A percentile compares a stretch with the other conserved stretches of the same genome.
Evolutionary conservation across 257 asterid species (phyloP).

Genomic region (Galeopsis tetrahit): DNA sequence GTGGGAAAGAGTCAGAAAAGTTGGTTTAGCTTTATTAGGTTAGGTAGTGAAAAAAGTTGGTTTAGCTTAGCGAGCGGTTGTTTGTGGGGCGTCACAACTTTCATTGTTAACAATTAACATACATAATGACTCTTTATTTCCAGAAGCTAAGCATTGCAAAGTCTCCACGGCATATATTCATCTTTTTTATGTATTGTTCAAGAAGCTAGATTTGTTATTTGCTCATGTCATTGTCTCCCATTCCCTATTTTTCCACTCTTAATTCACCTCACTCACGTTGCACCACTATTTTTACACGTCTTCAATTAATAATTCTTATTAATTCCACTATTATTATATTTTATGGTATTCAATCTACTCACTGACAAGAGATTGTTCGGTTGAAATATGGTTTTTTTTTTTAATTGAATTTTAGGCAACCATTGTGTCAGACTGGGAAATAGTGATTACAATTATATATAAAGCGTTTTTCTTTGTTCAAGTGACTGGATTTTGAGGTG

Average conservation of each 20-base stretch:
- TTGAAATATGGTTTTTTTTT: too few relatives aligned
- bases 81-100: constrained; percentile 31
- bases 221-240: not conserved
- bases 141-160: constrained; percentile 17
- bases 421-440: too few relatives aligned
- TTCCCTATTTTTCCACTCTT: not conserved
- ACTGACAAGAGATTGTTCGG: not conserved
- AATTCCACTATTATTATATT: too few relatives aligned
- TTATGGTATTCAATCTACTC: not conserved
- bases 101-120: too few relatives aligned
- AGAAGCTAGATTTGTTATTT: not conserved
- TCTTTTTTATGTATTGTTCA: constrained; percentile 21
- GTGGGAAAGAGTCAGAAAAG: constrained; percentile 12
- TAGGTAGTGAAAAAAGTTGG: not conserved
- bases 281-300: not conserved
- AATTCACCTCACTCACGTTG: not conserved
- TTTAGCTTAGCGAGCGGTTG: constrained; percentile 12
- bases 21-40: constrained; percentile 30
- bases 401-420: too few relatives aligned
- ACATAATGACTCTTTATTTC: constrained; percentile 21
- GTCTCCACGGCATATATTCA: not conserved
- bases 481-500: not conserved
- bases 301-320: too few relatives aligned
- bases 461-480: too few relatives aligned
- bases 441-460: too few relatives aligned